Evolutionary conservation across 1,139 yeast genomes (phyloP).

Genomic region (Sugiyamaella paludigena): DNA sequence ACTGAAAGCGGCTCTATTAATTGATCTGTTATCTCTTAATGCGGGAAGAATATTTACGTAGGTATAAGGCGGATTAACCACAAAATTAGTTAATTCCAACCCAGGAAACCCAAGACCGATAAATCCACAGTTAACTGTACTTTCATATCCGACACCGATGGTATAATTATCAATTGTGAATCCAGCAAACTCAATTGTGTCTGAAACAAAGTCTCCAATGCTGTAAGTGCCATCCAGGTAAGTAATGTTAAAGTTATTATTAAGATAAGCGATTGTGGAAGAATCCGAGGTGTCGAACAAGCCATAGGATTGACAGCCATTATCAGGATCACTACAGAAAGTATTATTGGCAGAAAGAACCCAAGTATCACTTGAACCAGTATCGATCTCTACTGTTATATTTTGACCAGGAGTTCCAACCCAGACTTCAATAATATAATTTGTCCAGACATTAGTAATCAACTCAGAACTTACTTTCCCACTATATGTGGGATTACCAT

Average conservation of each 20-base stretch:
- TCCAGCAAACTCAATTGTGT: constrained; percentile 35
- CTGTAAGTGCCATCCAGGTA: constrained; percentile 36
- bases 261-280: constrained; percentile 12
- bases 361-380: constrained; percentile 53
- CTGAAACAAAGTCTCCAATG: constrained; percentile 49
- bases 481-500: constrained; percentile 1
- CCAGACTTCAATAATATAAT: constrained; percentile 25
- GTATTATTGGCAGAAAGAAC: constrained; percentile 29
- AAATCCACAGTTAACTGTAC: constrained; percentile 12
- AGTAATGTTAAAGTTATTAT: constrained; percentile 21
- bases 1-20: constrained; percentile 51
- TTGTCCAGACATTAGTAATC: neutral
- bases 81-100: constrained; percentile 17
- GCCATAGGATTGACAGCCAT: constrained; percentile 16
- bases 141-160: constrained; percentile 18
- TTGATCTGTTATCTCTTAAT: constrained; percentile 48
- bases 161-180: constrained; percentile 13
- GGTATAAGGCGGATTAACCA: constrained; percentile 13
- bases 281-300: constrained; percentile 17
- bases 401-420: constrained; percentile 31
- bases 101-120: constrained; percentile 25
- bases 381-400: constrained; percentile 38
- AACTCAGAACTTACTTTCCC: constrained; percentile 1
- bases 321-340: constrained; percentile 18
- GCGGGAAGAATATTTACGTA: constrained; percentile 48